These are phyloP conservation scores for Sarcomyxa edulis DNA, from an alignment of 768 basidiomycete genomes.

Conservation along the genomic window DNA sequence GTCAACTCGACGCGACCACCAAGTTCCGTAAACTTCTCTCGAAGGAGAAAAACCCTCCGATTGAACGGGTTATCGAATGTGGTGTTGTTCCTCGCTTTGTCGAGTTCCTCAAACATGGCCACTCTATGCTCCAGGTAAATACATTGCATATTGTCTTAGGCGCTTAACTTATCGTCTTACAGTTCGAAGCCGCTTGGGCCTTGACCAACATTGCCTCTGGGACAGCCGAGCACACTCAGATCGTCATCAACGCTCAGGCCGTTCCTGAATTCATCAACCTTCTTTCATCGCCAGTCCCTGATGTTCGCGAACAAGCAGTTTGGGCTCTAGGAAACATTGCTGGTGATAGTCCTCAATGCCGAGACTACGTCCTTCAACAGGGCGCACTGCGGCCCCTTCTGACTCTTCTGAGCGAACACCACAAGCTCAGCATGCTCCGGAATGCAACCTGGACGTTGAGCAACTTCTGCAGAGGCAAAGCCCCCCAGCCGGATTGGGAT, in stretches of 20 bases:
- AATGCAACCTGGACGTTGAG: constrained; percentile 99
- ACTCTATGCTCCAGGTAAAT: constrained; percentile 80
- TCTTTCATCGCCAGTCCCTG: constrained; percentile 87
- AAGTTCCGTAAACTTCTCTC: constrained; percentile 98
- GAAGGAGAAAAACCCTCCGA: constrained; percentile 99
- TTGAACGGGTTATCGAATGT: constrained; percentile 96
- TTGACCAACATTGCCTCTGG: constrained; percentile 98
- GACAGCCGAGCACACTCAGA: constrained; percentile 97
- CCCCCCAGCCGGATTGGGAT: constrained; percentile 97
- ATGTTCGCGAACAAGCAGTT: constrained; percentile 98
- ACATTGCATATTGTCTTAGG: constrained; percentile 4
- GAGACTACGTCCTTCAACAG: constrained; percentile 93
- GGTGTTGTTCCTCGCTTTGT: constrained; percentile 97
- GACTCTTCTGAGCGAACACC: constrained; percentile 86
- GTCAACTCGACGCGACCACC: constrained; percentile 94
- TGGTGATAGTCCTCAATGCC: constrained; percentile 95
- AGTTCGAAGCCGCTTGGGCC: constrained; percentile 99
- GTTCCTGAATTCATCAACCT: constrained; percentile 98
- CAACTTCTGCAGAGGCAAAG: constrained; percentile 98
- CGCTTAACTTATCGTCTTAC: constrained; percentile 6
- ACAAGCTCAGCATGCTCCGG: constrained; percentile 97
- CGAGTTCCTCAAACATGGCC: constrained; percentile 78
- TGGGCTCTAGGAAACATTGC: constrained; percentile 99
- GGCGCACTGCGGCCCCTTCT: constrained; percentile 92
- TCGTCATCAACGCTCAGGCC: constrained; percentile 91